Conservation (phyloP, 805 yeast genomes). For the Allodekkera sacchari region DNA sequence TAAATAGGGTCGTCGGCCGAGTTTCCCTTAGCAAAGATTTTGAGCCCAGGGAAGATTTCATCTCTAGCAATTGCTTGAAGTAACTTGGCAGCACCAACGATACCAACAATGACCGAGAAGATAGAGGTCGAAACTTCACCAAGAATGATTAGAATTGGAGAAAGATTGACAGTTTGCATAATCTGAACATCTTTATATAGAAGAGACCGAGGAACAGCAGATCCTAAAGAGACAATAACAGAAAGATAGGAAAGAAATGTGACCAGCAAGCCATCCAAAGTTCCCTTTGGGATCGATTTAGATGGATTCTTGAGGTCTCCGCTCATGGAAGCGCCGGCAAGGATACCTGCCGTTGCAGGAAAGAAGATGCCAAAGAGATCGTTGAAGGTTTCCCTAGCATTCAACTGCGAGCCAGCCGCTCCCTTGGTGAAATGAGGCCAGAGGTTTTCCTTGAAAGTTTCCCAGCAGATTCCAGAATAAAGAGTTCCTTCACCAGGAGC, state of each 20-base stretch:
- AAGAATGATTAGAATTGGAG: slow-evolving; percentile 57
- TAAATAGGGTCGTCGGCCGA: slow-evolving; percentile 48
- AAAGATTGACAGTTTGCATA: slow-evolving; percentile 70
- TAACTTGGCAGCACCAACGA: slow-evolving; percentile 90
- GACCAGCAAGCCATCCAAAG: slow-evolving; percentile 69
- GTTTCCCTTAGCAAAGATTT: slow-evolving; percentile 45
- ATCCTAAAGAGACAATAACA: slow-evolving; percentile 78
- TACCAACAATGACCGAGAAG: slow-evolving; percentile 90
- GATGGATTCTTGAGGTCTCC: slow-evolving; percentile 87
- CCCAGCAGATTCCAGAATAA: slow-evolving; percentile 72
- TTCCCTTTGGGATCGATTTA: slow-evolving; percentile 87
- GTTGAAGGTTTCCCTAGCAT: slow-evolving; percentile 63
- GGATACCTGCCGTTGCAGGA: slow-evolving; percentile 97
- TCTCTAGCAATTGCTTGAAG: slow-evolving; percentile 89
- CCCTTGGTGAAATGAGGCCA: slow-evolving; percentile 77
- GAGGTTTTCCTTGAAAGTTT: slow-evolving; percentile 56
- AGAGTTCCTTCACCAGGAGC: slow-evolving; percentile 36
- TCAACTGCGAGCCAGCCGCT: slow-evolving; percentile 80
- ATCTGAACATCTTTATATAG: slow-evolving; percentile 75
- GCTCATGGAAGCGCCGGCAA: slow-evolving; percentile 98
- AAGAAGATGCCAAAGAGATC: slow-evolving; percentile 91
- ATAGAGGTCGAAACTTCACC: slow-evolving; percentile 93
- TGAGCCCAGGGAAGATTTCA: slow-evolving; percentile 73
- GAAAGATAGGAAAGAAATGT: slow-evolving; percentile 70
- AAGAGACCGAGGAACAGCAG: slow-evolving; percentile 71